These are phyloP conservation scores for Guadua angustifolia DNA, from an alignment of 176 grass and related monocot species.

Conservation along the genomic window DNA sequence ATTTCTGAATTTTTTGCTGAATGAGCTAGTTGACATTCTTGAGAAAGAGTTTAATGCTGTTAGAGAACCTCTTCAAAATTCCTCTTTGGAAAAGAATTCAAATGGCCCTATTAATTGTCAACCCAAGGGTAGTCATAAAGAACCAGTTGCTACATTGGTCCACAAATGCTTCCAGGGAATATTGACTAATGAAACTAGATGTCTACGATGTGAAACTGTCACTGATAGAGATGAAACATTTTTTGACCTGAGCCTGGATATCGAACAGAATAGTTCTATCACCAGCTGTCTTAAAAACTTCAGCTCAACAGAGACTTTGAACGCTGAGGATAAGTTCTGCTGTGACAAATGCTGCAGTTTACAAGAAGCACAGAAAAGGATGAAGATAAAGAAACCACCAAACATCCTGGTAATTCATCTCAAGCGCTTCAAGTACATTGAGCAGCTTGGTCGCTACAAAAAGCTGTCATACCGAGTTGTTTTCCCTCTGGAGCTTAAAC, in stretches of 20 bases:
- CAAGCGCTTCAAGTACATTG: conserved; percentile 96
- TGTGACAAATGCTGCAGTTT: conserved; percentile 99
- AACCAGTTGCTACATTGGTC: conserved; percentile 74
- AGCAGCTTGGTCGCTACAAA: conserved; percentile 92
- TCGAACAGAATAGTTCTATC: conserved; percentile 97
- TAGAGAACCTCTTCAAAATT: conserved; percentile 57
- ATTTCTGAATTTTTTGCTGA: conserved; percentile 94
- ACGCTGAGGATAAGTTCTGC: conserved; percentile 98
- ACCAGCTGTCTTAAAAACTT: conserved; percentile 99
- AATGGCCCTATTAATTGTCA: conserved; percentile 59
- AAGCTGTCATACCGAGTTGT: conserved; percentile 89
- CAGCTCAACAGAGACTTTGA: conserved; percentile 97
- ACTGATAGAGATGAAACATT: conserved; percentile 99
- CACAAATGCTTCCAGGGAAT: conserved; percentile 99
- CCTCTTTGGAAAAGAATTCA: conserved; percentile 55
- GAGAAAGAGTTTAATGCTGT: conserved; percentile 75
- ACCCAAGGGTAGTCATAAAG: conserved; percentile 73
- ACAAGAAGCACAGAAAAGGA: conserved; percentile 97
- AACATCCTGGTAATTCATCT: conserved; percentile 97
- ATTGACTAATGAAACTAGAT: conserved; percentile 96
- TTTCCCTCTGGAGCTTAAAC: conserved; percentile 96
- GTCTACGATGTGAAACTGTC: conserved; percentile 96
- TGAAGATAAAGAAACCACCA: conserved; percentile 97
- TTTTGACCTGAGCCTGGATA: conserved; percentile 96
- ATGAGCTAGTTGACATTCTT: conserved; percentile 97